A percentile compares a stretch with the other conserved stretches of the same genome.
Conservation (phyloP, 306 rosid species). For the Delonix regia region DNA sequence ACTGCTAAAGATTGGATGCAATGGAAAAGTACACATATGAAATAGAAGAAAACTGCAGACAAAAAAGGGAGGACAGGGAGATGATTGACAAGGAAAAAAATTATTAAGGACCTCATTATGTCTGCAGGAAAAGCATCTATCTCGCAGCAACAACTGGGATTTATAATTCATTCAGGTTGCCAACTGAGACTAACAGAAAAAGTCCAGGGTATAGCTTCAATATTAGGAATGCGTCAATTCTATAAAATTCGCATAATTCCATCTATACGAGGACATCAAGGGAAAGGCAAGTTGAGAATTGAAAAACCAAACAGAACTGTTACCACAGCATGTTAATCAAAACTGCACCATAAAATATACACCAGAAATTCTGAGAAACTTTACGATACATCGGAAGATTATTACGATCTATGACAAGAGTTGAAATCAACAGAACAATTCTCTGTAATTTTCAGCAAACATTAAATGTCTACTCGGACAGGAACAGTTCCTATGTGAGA, state of each 20-base stretch:
- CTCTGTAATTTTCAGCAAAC: neutral
- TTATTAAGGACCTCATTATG: neutral
- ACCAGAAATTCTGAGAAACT: neutral
- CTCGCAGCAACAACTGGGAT: neutral
- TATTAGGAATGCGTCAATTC: neutral
- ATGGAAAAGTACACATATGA: neutral
- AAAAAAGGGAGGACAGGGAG: neutral
- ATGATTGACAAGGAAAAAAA: neutral
- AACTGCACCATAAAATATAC: neutral
- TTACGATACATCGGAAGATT: neutral
- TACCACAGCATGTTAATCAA: neutral
- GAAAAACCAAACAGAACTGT: neutral
- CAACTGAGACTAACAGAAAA: neutral
- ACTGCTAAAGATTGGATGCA: neutral
- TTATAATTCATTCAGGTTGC: neutral
- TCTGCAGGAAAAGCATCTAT: neutral
- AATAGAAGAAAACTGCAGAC: neutral
- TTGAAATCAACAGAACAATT: neutral
- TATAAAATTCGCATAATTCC: neutral
- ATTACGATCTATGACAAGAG: neutral
- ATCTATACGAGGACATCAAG: neutral
- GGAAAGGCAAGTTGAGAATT: neutral
- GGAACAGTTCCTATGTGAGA: neutral
- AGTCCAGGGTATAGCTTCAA: neutral
- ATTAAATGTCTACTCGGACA: neutral